Percentiles rank a stretch among this genome's conserved stretches.
These are phyloP conservation scores for Alternaria viburni DNA, from an alignment of 2,329 filamentous ascomycete species.

Conservation along the genomic window DNA sequence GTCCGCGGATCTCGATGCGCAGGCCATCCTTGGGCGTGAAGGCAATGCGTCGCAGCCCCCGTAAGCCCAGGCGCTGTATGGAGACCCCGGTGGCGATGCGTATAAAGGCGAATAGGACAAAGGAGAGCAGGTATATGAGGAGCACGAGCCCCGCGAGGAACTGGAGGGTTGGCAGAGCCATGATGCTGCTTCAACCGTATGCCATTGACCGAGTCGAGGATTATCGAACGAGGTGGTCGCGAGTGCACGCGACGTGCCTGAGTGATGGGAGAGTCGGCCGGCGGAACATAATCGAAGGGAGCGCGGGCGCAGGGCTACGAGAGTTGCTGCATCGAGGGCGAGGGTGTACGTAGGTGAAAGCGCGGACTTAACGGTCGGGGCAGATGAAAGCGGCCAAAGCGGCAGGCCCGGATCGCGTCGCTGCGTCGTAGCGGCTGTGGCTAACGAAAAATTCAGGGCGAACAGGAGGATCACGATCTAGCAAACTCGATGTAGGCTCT, in stretches of 20 bases:
- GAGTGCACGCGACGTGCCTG: constrained; percentile 40
- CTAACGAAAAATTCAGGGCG: not conserved
- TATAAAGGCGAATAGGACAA: constrained; percentile 90
- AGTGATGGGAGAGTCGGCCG: constrained; percentile 16
- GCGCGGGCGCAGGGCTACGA: constrained; percentile 23
- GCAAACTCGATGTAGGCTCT: not conserved
- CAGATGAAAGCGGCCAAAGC: constrained; percentile 20
- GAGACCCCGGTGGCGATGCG: constrained; percentile 93
- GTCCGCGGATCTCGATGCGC: constrained; percentile 84
- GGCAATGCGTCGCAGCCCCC: constrained; percentile 87
- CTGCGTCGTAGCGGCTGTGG: constrained; percentile 1
- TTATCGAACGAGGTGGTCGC: constrained; percentile 26
- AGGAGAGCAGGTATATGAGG: constrained; percentile 86
- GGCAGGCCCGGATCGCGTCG: constrained; percentile 16
- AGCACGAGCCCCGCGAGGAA: constrained; percentile 87
- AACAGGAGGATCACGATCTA: not conserved
- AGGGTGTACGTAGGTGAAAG: constrained; percentile 4
- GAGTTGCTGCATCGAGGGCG: constrained; percentile 22
- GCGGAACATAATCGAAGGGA: constrained; percentile 41
- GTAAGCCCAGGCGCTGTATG: constrained; percentile 92
- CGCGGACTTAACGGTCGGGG: constrained; percentile 13
- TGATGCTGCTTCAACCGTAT: constrained; percentile 37
- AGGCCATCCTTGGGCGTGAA: constrained; percentile 90
- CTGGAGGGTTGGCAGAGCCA: constrained; percentile 59
- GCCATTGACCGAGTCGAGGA: constrained; percentile 28